These are phyloP conservation scores for Colletotrichum endophyticum DNA, from an alignment of 2,329 filamentous ascomycete species.

Conservation along the genomic window DNA sequence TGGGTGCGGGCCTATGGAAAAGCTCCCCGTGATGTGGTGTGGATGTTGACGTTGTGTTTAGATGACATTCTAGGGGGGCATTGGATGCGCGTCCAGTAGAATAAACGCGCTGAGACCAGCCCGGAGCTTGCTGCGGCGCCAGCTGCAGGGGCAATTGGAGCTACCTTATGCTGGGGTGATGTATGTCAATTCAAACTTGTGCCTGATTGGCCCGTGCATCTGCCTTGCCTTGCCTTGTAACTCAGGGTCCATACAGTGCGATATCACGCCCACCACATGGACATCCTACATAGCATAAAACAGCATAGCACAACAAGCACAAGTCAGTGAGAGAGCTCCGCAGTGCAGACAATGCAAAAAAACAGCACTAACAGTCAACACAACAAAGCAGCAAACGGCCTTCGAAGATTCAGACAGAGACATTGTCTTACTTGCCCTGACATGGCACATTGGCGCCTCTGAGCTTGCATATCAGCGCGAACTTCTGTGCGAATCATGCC, in stretches of 20 bases:
- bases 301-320: not conserved
- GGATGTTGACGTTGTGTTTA: slow-evolving; percentile 9
- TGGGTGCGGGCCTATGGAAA: slow-evolving; percentile 1
- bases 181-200: not conserved
- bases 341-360: not conserved
- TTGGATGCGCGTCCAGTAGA: slow-evolving; percentile 12
- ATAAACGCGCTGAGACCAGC: slow-evolving; percentile 13
- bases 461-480: not conserved
- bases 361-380: not conserved
- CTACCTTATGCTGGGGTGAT: not conserved
- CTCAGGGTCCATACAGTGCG: not conserved
- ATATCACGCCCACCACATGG: not conserved
- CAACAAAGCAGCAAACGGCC: not conserved
- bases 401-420: not conserved
- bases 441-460: not conserved
- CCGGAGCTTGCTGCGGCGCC: not conserved
- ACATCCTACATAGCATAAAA: not conserved
- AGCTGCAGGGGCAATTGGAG: not conserved
- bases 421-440: not conserved
- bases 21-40: not conserved
- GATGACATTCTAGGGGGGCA: slow-evolving; percentile 10
- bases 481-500: not conserved
- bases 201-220: not conserved
- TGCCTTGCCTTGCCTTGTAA: not conserved
- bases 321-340: not conserved